Evolutionary conservation across 805 yeast genomes (phyloP).

Genomic region (Pichia phayaonensis): DNA sequence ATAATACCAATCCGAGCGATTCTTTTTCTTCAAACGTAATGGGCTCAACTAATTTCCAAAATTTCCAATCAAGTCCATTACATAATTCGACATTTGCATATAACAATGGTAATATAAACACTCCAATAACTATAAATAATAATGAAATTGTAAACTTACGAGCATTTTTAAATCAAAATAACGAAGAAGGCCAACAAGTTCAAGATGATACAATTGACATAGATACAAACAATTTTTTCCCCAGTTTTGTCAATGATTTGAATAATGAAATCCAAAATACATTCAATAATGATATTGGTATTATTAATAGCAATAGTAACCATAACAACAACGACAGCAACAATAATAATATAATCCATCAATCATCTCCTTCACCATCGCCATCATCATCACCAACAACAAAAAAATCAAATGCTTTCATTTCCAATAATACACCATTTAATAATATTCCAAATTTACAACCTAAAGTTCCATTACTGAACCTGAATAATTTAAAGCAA

Average conservation of each 20-base stretch:
- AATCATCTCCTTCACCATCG: slow-evolving; percentile 8
- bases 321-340: not conserved
- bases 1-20: not conserved
- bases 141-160: not conserved
- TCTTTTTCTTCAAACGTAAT: not conserved
- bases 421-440: not conserved
- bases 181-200: not conserved
- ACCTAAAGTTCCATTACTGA: not conserved
- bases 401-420: not conserved
- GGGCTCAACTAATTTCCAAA: slow-evolving; percentile 1
- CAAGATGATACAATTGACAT: not conserved
- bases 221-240: not conserved
- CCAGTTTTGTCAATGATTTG: slow-evolving; percentile 9
- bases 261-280: not conserved
- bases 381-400: not conserved
- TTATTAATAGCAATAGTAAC: not conserved
- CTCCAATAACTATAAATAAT: not conserved
- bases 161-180: not conserved
- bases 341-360: not conserved
- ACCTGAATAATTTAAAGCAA: not conserved
- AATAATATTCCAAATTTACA: not conserved
- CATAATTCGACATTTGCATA: not conserved
- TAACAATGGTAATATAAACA: not conserved
- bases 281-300: not conserved
- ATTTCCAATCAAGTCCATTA: not conserved